Evolutionary conservation across 768 basidiomycete genomes (phyloP).

Genomic region (Naganishia antarctica): DNA sequence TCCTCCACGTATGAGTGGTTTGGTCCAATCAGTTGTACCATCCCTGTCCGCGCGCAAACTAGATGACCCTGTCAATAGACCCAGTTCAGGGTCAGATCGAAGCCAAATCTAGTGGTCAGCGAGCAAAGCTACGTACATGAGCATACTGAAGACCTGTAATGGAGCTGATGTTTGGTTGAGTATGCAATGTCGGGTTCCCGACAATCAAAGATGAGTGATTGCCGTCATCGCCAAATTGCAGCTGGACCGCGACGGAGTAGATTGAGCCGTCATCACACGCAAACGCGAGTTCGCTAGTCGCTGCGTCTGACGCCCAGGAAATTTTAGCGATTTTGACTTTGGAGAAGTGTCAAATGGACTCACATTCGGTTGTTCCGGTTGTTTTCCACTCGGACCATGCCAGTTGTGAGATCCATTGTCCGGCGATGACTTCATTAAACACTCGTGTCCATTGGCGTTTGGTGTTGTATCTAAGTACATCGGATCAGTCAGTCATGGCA

Average conservation of each 20-base stretch:
- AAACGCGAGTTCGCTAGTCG: conserved; percentile 1
- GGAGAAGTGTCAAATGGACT: neutral
- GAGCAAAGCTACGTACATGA: neutral
- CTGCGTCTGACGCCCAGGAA: neutral
- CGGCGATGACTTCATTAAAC: neutral
- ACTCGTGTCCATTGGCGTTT: conserved; percentile 3
- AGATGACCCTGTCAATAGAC: neutral
- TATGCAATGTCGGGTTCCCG: neutral
- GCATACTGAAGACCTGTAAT: conserved; percentile 3
- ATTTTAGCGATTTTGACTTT: no score
- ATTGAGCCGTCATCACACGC: conserved; percentile 3
- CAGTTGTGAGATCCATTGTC: conserved; percentile 3
- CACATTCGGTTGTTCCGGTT: neutral
- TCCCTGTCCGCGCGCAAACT: conserved; percentile 7
- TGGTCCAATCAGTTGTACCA: neutral
- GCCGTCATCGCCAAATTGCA: conserved; percentile 12
- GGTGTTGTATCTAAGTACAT: neutral
- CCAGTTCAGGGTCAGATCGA: neutral
- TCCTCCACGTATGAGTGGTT: neutral
- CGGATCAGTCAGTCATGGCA: neutral
- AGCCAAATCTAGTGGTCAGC: neutral
- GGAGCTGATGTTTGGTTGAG: neutral
- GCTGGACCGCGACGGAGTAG: neutral
- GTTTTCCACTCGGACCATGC: conserved; percentile 9
- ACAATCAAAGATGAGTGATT: conserved; percentile 1